Base-by-base conservation (phyloP, 78 protist genomes). In the Dictyostelium brefeldianum region DNA sequence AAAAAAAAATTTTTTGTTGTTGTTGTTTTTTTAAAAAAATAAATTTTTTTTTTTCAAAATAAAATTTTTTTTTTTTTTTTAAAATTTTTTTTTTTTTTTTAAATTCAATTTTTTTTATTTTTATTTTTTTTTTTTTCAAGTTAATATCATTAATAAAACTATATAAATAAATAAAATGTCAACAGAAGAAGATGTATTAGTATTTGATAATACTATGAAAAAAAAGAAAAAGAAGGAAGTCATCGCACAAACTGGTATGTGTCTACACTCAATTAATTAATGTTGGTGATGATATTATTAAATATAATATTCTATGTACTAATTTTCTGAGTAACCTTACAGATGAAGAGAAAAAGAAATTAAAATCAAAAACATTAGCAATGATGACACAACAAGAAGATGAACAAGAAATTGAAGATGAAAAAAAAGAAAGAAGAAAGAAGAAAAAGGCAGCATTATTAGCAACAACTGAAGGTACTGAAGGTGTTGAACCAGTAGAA, bases 321-420 rank as follows among this genome's bases (percentile, higher is more conserved):
- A n/a, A n/a, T n/a, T n/a, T 11, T 53, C 11, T 53, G 9, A 9
- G 9, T 53, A 14, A 53, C 57, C n/a, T n/a, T n/a, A n/a, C 43
- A 36, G 83, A 79, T 4, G 83, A 56, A 10, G 71, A 79, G 51
- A 79, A 79, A 36, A 56, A 79, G 71, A 79, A 56, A 56, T 36
- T 36, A 59, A 79, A 36, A 51, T 56, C 67, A 43, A 56, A 27
- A 41, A 79, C 84, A n/a, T 51, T 79, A 56, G 71, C 84, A 51
- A 77, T 79, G 84, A 79, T 56, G 84, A 27, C 43, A 18, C 67
- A 56, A 25, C 71, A 83, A 73, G 43, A 83, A 8, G 91, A 73
- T 9, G 81, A 69, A 22, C 80, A 83, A 83, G 67, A 51, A 84
- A 46, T 57, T n/a, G 92, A 64, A 41, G 62, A 84, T 22, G 47